A percentile compares a stretch with the other conserved stretches of the same genome.
phyloP scores from a whole-genome alignment of 2,329 filamentous ascomycete genomes.

The Botrytis byssoidea region DNA sequence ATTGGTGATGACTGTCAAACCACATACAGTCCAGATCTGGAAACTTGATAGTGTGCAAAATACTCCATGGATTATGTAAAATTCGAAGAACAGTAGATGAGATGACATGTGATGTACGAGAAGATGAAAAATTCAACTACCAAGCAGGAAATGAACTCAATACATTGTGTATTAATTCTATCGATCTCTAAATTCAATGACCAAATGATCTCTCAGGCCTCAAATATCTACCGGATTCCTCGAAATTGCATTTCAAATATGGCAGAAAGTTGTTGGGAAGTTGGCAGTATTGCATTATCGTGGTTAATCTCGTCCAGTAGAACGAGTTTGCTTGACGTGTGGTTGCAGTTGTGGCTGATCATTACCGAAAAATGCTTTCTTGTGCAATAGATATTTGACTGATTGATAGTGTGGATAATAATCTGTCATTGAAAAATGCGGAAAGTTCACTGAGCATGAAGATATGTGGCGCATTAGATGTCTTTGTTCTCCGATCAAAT shows the following conservation, averaged over 20 bases:
- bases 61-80: not conserved
- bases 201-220: not conserved
- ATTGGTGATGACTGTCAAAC: not conserved
- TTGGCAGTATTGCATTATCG: slow-evolving; percentile 7
- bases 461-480: not conserved
- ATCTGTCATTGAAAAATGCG: not conserved
- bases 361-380: not conserved
- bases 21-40: not conserved
- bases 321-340: not conserved
- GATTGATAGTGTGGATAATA: not conserved
- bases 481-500: not conserved
- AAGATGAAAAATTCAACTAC: not conserved
- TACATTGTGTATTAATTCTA: not conserved
- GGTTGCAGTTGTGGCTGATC: slow-evolving; percentile 8
- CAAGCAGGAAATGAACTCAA: not conserved
- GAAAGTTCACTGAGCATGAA: not conserved
- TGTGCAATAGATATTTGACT: not conserved
- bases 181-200: not conserved
- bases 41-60: not conserved
- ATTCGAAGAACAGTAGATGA: no score
- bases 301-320: not conserved
- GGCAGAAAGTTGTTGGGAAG: not conserved
- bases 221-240: not conserved
- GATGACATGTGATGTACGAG: not conserved
- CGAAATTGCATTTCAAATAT: not conserved